Evolutionary conservation across 2,329 filamentous ascomycete genomes (phyloP).

Genomic region (Zalaria obscura): DNA sequence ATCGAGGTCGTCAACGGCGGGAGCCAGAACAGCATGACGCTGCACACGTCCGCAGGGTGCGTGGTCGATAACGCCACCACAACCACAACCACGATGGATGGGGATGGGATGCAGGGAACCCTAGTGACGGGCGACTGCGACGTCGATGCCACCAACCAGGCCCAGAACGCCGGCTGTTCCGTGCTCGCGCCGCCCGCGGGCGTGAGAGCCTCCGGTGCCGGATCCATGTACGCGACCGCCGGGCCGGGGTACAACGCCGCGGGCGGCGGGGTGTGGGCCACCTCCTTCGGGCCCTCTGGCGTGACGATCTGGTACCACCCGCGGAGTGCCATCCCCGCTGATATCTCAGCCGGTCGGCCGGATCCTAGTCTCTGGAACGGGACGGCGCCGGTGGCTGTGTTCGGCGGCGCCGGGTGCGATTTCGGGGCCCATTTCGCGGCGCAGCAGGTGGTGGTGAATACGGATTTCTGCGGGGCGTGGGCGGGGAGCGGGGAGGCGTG

Average conservation of each 20-base stretch:
- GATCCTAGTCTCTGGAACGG: constrained; percentile 53
- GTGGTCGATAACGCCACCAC: constrained; percentile 19
- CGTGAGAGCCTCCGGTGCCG: constrained; percentile 14
- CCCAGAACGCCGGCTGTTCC: constrained; percentile 26
- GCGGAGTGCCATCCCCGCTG: constrained; percentile 47
- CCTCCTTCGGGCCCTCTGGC: constrained; percentile 50
- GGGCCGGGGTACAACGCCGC: constrained; percentile 39
- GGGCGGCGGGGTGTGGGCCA: constrained; percentile 32
- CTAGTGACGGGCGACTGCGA: constrained; percentile 36
- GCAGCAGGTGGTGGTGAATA: constrained; percentile 69
- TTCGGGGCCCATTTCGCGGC: constrained; percentile 55
- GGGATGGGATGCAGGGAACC: constrained; percentile 18
- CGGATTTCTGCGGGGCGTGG: constrained; percentile 80
- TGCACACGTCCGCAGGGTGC: constrained; percentile 33
- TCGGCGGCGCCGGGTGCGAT: constrained; percentile 51
- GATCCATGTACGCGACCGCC: constrained; percentile 13
- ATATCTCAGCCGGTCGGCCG: constrained; percentile 45
- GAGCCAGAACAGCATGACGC: constrained; percentile 28
- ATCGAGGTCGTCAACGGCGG: constrained; percentile 33
- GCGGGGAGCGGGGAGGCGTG: constrained; percentile 51
- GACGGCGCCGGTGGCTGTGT: constrained; percentile 47
- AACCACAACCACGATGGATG: constrained; percentile 25
- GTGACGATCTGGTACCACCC: constrained; percentile 79
- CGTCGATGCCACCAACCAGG: constrained; percentile 24
- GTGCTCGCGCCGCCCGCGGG: constrained; percentile 15